Evolutionary conservation across 208 protist genomes (phyloP).

Genomic region (Endotrypanum monterogeii): DNA sequence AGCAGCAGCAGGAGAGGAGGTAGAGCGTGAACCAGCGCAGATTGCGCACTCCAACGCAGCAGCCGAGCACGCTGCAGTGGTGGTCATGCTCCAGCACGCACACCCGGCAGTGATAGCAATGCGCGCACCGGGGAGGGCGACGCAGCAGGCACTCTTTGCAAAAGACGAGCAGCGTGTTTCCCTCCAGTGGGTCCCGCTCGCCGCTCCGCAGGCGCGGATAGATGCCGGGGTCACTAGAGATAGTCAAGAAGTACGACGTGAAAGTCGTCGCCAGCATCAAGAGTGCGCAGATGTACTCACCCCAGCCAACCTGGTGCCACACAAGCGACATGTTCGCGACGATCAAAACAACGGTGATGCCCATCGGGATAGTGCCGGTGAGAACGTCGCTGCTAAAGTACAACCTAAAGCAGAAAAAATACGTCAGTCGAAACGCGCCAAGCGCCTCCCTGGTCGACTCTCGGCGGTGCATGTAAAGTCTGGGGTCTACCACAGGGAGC

Average conservation of each 20-base stretch:
- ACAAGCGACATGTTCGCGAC: constrained; percentile 53
- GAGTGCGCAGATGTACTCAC: constrained; percentile 43
- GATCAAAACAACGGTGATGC: constrained; percentile 53
- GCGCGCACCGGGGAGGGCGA: constrained; percentile 76
- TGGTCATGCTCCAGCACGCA: constrained; percentile 90
- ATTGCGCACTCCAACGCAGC: constrained; percentile 81
- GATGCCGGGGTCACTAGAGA: constrained; percentile 72
- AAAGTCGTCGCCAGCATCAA: constrained; percentile 48
- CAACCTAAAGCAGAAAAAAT: constrained; percentile 32
- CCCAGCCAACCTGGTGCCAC: constrained; percentile 41
- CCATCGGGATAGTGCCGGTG: constrained; percentile 35
- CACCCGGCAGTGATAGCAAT: constrained; percentile 87
- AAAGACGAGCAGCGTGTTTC: constrained; percentile 45
- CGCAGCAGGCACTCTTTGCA: constrained; percentile 71
- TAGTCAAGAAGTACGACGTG: constrained; percentile 50
- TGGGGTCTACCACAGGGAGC: constrained; percentile 20
- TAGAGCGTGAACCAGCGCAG: constrained; percentile 88
- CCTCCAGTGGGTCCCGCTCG: constrained; percentile 63
- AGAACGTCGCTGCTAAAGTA: constrained; percentile 43
- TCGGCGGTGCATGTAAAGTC: constrained; percentile 36
- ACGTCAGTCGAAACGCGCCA: constrained; percentile 31
- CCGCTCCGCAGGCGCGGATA: constrained; percentile 67
- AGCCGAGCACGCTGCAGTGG: constrained; percentile 88
- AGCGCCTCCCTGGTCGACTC: constrained; percentile 45
- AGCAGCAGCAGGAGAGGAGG: constrained; percentile 24